Evolutionary conservation across 169 alveolate species (phyloP).

Genomic region (Plasmodium relictum): DNA sequence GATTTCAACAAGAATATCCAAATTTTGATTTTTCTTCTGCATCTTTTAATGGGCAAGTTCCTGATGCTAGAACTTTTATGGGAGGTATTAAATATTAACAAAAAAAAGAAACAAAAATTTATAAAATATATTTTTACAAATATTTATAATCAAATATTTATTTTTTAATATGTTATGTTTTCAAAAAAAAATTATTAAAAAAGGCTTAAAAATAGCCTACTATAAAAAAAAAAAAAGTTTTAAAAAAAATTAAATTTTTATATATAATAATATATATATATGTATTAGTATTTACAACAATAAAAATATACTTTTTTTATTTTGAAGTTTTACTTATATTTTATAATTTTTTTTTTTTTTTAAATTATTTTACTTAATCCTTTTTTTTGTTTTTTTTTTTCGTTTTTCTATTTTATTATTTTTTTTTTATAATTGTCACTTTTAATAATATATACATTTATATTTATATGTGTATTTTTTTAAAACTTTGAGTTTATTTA

Average conservation of each 20-base stretch:
- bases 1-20: slow-evolving; percentile 87
- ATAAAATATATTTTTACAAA: slow-evolving; percentile 8
- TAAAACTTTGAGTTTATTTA: background rate
- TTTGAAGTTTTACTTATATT: background rate
- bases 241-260: background rate
- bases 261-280: too few relatives aligned
- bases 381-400: background rate
- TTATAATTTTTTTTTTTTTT: background rate
- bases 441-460: background rate
- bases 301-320: too few relatives aligned
- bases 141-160: background rate
- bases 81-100: slow-evolving; percentile 72
- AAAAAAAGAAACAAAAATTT: background rate
- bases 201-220: background rate
- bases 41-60: slow-evolving; percentile 83
- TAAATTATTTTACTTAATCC: background rate
- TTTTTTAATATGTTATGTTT: background rate
- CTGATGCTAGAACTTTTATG: slow-evolving; percentile 87
- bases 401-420: background rate
- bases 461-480: background rate
- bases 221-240: slow-evolving; percentile 1
- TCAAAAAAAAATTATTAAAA: background rate
- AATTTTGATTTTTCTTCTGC: slow-evolving; percentile 87
- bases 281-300: too few relatives aligned
- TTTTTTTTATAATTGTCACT: background rate